Evolutionary conservation across 2,329 filamentous ascomycete genomes (phyloP), one percentile per base, ranked within the genome.

Genomic region (Penicillium expansum): DNA sequence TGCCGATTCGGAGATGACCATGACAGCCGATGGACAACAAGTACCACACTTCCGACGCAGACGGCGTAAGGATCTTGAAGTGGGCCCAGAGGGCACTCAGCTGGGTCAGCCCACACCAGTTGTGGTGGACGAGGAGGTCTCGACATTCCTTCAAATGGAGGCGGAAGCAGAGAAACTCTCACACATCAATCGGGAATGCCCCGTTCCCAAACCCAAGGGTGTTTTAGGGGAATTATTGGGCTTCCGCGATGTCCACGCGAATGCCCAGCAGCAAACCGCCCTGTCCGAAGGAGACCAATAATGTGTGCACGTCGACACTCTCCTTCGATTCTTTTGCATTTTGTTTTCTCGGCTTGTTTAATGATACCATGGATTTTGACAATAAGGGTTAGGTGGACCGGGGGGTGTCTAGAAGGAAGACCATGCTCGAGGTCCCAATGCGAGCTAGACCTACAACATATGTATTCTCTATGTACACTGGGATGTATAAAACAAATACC

Each of bases 141-240:
- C 62, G 60, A 77, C 68, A 63, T 80, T 73, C 57, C 64, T 74
- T 33, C 71, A 76, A 47, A 69, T 76, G 65, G 71, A 75, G 65
- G 73, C 71, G 62, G 74, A 76, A 62, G 75, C 74, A 60, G 66
- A 73, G 52, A 63, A 61, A 30, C 52, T 79, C 53, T 68, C 72
- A 7, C 79, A 77, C 52, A 69, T 76, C 44, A 81, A 81, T 69
- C 83, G 91, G 67, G 91, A 95, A 71, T 99, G 94, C 71, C 94
- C 94, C 0, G 86, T 99, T 13, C 94, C 94, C 5, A 97, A 97
- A 75, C 93, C 94, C 0, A 82, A 86, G 32, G 92, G 92, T 3
- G 76, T 92, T 33, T 76, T 96, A 44, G 90, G 90, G 13, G 84
- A 89, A 69, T 79, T 93, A 65, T 76, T 94, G 60, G 91, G 90